Evolutionary conservation across 768 basidiomycete genomes (phyloP).

Genomic region (Strobilomyces echinocephalus): DNA sequence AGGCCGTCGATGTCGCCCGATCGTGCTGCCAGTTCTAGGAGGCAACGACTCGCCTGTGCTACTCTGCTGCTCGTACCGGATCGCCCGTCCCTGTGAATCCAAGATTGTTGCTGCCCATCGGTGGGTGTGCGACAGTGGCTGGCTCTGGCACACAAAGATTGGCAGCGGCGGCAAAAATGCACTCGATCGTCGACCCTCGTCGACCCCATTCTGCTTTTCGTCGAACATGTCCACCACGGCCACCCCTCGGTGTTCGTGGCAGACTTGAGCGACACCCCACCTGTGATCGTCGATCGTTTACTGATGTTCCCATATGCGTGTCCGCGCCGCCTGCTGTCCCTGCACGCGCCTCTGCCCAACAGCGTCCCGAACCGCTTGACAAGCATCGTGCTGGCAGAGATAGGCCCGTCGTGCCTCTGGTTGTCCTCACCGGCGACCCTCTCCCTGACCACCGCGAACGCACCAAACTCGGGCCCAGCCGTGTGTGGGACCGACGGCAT

Average conservation of each 20-base stretch:
- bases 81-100: conserved; percentile 59
- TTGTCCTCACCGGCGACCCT: conserved; percentile 22
- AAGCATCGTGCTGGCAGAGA: conserved; percentile 67
- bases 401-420: conserved; percentile 24
- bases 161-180: conserved; percentile 28
- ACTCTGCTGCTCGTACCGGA: conserved; percentile 69
- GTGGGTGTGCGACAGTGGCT: conserved; percentile 56
- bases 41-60: conserved; percentile 66
- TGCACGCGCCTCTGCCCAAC: conserved; percentile 41
- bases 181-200: conserved; percentile 21
- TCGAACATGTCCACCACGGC: conserved; percentile 16
- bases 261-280: conserved; percentile 35
- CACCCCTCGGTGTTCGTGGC: conserved; percentile 32
- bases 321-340: conserved; percentile 39
- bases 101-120: conserved; percentile 74
- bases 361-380: conserved; percentile 74
- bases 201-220: conserved; percentile 17
- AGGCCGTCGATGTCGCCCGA: conserved; percentile 65
- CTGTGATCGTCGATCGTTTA: conserved; percentile 51
- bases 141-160: conserved; percentile 44
- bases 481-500: conserved; percentile 49
- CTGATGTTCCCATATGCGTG: conserved; percentile 28
- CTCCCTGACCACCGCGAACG: conserved; percentile 45
- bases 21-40: conserved; percentile 45
- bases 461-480: conserved; percentile 59